Evolutionary conservation across 495 filamentous ascomycete species (phyloP), one percentile per base, ranked within the genome.

Genomic region (Hypoxylon crocopeplum): DNA sequence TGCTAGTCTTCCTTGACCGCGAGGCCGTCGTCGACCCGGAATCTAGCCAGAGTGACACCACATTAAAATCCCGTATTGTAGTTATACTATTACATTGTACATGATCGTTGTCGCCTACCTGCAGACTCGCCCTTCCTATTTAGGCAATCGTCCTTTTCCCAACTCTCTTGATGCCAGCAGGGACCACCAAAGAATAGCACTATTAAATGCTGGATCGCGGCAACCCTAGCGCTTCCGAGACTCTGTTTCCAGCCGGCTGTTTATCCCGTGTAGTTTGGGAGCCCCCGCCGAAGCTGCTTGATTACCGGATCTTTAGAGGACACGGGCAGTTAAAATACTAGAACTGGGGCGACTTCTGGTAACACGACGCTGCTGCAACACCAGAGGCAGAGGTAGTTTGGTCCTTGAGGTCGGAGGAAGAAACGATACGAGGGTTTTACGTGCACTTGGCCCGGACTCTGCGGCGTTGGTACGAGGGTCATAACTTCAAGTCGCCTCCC

Each of bases 281-380:
- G 20, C 15, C 50, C 40, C 30, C 59, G 8, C 50, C 55, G 55
- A 45, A 34, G 46, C 48, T 49, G 55, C 55, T 27, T 21, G 36
- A 48, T 56, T 48, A 45, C 52, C 48, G 55, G 51, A 44, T 55
- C 59, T 17, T 49, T 36, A 56, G 29, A 37, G 48, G 54, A 51
- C 36, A 53, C 56, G 56, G 44, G 44, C 50, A 51, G 56, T 40
- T 44, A 30, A 54, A 48, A 59, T 37, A 51, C 47, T 49, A 48
- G 58, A 13, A 56, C 42, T 44, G 45, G 56, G 65, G 40, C 48
- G 45, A 8, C 46, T 51, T 61, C 56, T 52, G 59, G 68, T 68
- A 41, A 54, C 62, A 68, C 68, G 66, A 56, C 47, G 57, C 64
- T 68, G 56, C 62, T 61, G 62, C 62, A 57, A 57, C 47, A 57